phyloP scores from a whole-genome alignment of 2,329 filamentous ascomycete genomes.

The Elsinoe batatas region DNA sequence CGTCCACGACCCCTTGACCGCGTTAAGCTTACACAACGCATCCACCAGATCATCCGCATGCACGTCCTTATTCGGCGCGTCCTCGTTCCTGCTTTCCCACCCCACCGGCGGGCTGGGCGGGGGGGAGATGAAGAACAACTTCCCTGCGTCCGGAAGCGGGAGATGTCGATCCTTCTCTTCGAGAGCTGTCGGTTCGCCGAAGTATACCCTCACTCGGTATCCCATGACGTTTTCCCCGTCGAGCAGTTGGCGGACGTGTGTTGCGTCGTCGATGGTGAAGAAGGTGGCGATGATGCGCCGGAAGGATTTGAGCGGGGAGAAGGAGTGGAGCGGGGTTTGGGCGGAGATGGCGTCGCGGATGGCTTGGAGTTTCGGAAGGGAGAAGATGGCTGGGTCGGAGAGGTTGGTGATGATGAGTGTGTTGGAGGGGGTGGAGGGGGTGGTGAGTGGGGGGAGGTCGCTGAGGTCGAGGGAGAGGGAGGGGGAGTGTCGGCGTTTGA shows the following conservation, averaged over 20 bases:
- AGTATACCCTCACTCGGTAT: slow-evolving; percentile 56
- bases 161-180: slow-evolving; percentile 37
- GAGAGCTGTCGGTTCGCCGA: slow-evolving; percentile 44
- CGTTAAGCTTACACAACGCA: slow-evolving; percentile 46
- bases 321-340: slow-evolving; percentile 65
- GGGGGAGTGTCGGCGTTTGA: slow-evolving; percentile 30
- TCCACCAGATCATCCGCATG: slow-evolving; percentile 52
- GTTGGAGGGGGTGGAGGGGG: slow-evolving; percentile 69
- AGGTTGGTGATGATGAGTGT: slow-evolving; percentile 79
- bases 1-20: slow-evolving; percentile 21
- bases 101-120: slow-evolving; percentile 55
- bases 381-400: slow-evolving; percentile 62
- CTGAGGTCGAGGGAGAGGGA: slow-evolving; percentile 63
- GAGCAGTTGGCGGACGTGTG: slow-evolving; percentile 60
- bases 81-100: slow-evolving; percentile 54
- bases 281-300: slow-evolving; percentile 73
- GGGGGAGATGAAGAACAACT: slow-evolving; percentile 57
- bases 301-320: slow-evolving; percentile 73
- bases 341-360: slow-evolving; percentile 61
- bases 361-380: slow-evolving; percentile 60
- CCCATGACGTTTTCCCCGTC: slow-evolving; percentile 67
- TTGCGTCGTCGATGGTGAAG: slow-evolving; percentile 58
- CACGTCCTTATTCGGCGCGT: slow-evolving; percentile 55
- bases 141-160: slow-evolving; percentile 47
- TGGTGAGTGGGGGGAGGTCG: slow-evolving; percentile 56